A percentile compares a stretch with the other conserved stretches of the same genome.
phyloP scores from a whole-genome alignment of 2,329 filamentous ascomycete species.

The Xylaria sp. region DNA sequence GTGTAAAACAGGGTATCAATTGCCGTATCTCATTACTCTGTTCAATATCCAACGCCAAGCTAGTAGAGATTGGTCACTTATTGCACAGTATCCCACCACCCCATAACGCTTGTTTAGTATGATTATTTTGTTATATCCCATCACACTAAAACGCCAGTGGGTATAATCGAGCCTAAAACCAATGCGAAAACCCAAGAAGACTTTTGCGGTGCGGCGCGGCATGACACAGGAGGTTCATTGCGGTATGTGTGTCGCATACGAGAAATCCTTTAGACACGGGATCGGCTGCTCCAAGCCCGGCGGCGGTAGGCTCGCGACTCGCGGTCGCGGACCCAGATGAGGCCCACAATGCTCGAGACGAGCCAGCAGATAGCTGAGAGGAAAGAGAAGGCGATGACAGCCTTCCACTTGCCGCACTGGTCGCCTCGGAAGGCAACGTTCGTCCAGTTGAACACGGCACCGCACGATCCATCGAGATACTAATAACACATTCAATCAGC shows the following conservation, averaged over 20 bases:
- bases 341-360: constrained; percentile 67
- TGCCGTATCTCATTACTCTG: constrained; percentile 11
- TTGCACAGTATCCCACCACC: neutral
- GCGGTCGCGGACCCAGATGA: constrained; percentile 64
- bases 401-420: constrained; percentile 76
- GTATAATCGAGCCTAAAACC: neutral
- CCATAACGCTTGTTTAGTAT: neutral
- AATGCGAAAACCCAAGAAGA: neutral
- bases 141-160: neutral
- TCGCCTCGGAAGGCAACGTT: constrained; percentile 61
- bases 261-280: constrained; percentile 44
- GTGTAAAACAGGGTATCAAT: constrained; percentile 33
- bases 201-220: neutral
- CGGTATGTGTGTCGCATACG: neutral
- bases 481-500: constrained; percentile 20
- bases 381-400: constrained; percentile 77
- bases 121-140: constrained; percentile 6
- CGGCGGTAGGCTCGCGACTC: constrained; percentile 50
- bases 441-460: constrained; percentile 69
- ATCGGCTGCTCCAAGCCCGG: constrained; percentile 44
- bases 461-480: constrained; percentile 58
- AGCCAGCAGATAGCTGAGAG: constrained; percentile 78
- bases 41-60: constrained; percentile 5
- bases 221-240: neutral
- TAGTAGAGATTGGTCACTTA: constrained; percentile 3